These are phyloP conservation scores for Anthostomella pinea DNA, from an alignment of 2,329 filamentous ascomycete species.

Conservation along the genomic window DNA sequence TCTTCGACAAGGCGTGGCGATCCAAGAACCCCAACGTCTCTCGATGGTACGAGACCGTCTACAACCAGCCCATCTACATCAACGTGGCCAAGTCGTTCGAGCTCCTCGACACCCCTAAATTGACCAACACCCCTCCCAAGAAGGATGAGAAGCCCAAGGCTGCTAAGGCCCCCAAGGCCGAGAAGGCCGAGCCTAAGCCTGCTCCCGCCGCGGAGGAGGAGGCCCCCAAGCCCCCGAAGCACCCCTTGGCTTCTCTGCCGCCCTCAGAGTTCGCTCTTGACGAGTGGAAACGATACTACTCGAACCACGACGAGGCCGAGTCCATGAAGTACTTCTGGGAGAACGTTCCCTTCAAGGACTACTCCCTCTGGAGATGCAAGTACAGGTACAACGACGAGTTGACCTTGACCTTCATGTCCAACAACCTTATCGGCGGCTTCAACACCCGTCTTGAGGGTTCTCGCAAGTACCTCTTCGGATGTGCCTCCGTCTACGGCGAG, in stretches of 20 bases:
- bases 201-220: constrained; percentile 56
- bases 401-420: constrained; percentile 96
- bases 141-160: constrained; percentile 73
- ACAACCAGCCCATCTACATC: constrained; percentile 89
- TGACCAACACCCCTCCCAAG: constrained; percentile 67
- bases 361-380: constrained; percentile 88
- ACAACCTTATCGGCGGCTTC: constrained; percentile 98
- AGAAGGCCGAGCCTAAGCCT: constrained; percentile 28
- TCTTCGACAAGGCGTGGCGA: constrained; percentile 92
- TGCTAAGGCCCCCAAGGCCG: too few relatives aligned
- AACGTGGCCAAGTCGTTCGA: constrained; percentile 72
- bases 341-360: constrained; percentile 90
- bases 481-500: constrained; percentile 81
- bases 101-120: constrained; percentile 80
- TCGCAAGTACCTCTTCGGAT: constrained; percentile 97
- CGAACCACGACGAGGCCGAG: constrained; percentile 83
- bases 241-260: constrained; percentile 83
- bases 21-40: constrained; percentile 77
- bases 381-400: constrained; percentile 99
- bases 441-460: constrained; percentile 95
- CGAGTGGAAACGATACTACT: constrained; percentile 99
- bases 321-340: constrained; percentile 99
- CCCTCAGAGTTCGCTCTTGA: constrained; percentile 81
- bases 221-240: constrained; percentile 91
- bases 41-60: constrained; percentile 93